A percentile compares a stretch with the other conserved stretches of the same genome.
phyloP scores from a whole-genome alignment of 192 early-diverging fungal species.

The Radiomyces spectabilis region DNA sequence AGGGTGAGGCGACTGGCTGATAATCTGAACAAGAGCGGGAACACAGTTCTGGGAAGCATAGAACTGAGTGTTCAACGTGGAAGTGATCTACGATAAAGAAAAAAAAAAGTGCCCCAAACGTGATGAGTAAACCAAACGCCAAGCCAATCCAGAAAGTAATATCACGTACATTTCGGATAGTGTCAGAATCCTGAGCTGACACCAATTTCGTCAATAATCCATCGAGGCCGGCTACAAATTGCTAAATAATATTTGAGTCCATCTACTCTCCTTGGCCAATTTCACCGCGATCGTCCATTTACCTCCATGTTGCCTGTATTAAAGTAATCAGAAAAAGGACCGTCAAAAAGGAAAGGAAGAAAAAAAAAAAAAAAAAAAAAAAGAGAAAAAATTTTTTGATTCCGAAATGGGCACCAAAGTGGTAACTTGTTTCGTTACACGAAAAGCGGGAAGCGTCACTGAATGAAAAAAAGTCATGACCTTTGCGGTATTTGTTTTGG shows the following conservation, averaged over 20 bases:
- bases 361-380: not conserved
- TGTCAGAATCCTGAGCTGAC: constrained; percentile 28
- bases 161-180: constrained; percentile 26
- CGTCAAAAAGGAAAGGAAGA: not conserved
- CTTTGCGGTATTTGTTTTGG: no score
- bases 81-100: constrained; percentile 48
- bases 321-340: not conserved
- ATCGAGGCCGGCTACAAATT: constrained; percentile 26
- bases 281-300: not conserved
- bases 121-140: not conserved
- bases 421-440: no score
- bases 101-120: not conserved
- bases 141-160: not conserved
- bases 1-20: constrained; percentile 50
- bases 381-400: not conserved
- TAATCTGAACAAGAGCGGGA: constrained; percentile 75
- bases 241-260: constrained; percentile 10
- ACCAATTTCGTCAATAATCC: constrained; percentile 28
- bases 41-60: constrained; percentile 65
- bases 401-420: no score
- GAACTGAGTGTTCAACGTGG: constrained; percentile 64
- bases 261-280: not conserved
- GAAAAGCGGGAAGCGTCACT: no score
- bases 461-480: no score
- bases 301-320: constrained; percentile 1